Conservation (phyloP, 2,329 filamentous ascomycete species). For the Sporothrix globosa region DNA sequence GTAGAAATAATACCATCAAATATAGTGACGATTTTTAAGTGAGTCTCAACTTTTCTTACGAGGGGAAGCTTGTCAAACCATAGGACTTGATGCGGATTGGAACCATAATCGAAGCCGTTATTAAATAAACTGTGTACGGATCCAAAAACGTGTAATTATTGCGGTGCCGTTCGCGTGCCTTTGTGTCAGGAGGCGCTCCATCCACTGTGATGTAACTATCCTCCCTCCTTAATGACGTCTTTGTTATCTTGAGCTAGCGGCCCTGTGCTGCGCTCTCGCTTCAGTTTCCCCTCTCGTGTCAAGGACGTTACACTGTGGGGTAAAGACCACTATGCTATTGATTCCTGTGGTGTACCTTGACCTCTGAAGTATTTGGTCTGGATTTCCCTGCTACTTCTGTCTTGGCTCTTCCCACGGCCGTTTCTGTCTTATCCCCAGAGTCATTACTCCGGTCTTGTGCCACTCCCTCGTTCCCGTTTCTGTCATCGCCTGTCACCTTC, state of each 20-base stretch:
- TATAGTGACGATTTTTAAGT: no score
- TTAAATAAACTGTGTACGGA: background rate
- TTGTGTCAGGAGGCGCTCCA: background rate
- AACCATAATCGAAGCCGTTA: background rate
- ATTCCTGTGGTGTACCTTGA: background rate
- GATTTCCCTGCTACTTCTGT: background rate
- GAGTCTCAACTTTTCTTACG: no score
- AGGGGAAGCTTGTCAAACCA: background rate
- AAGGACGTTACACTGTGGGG: background rate
- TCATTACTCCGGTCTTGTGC: background rate
- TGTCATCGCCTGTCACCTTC: background rate
- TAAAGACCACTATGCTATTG: background rate
- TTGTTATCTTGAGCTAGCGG: background rate
- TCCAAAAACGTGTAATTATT: background rate
- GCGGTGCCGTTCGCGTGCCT: background rate
- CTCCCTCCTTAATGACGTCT: background rate
- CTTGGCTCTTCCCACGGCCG: background rate
- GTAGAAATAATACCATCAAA: no score
- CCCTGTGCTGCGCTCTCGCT: background rate
- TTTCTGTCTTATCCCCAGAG: background rate
- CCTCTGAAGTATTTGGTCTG: background rate
- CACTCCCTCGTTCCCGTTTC: conserved; percentile 5
- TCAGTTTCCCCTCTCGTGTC: background rate
- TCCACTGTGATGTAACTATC: background rate
- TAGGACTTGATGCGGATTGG: background rate